Percentiles rank a stretch among this genome's conserved stretches.
phyloP scores from a whole-genome alignment of 192 early-diverging fungal species.

The Rhizoclosmatium sp. region DNA sequence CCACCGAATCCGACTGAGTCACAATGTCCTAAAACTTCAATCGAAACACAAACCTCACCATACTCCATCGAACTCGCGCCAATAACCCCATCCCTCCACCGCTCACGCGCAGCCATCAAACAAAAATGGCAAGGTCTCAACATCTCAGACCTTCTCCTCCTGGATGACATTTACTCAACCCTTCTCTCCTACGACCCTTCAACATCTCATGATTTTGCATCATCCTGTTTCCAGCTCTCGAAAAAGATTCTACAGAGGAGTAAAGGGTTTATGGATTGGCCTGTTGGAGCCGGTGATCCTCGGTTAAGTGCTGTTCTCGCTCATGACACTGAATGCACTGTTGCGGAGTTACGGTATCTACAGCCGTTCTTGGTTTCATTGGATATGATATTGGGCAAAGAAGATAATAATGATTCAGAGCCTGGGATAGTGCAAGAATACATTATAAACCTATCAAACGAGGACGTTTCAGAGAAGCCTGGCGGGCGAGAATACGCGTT shows the following conservation, averaged over 20 bases:
- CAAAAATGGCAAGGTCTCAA: slow-evolving; percentile 11
- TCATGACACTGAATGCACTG: slow-evolving; percentile 8
- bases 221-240: background rate
- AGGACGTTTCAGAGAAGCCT: background rate
- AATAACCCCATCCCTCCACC: background rate
- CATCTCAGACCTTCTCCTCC: slow-evolving; percentile 6
- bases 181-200: background rate
- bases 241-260: slow-evolving; percentile 7
- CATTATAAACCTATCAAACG: background rate
- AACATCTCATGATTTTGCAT: background rate
- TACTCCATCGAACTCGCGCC: background rate
- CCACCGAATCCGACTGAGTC: background rate
- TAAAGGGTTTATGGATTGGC: slow-evolving; percentile 10
- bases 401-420: background rate
- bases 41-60: background rate
- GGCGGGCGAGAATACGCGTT: background rate
- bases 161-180: slow-evolving; percentile 11
- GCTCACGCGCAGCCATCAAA: background rate
- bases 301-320: background rate
- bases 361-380: background rate
- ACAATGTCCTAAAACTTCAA: background rate
- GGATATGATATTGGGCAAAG: background rate
- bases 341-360: background rate
- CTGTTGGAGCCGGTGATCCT: background rate
- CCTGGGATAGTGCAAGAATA: background rate